These are phyloP conservation scores for Penicillium verrucosum DNA, from an alignment of 2,329 filamentous ascomycete genomes.

Conservation along the genomic window DNA sequence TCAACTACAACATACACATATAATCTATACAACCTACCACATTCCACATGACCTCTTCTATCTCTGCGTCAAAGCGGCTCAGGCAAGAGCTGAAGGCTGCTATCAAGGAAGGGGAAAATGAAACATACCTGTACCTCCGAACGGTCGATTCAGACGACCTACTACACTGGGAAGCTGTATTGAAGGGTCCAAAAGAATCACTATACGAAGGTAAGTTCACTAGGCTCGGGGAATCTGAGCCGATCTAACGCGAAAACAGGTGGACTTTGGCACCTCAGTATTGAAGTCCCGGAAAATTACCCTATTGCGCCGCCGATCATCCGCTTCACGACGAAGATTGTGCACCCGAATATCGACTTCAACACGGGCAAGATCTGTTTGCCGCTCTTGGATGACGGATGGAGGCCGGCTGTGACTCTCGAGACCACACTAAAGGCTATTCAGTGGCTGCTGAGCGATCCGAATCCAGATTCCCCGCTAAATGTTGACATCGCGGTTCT, in stretches of 20 bases:
- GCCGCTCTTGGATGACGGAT: slow-evolving; percentile 72
- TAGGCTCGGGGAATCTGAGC: not conserved
- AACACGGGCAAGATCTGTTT: slow-evolving; percentile 88
- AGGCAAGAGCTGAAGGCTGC: slow-evolving; percentile 61
- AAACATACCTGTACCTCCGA: slow-evolving; percentile 53
- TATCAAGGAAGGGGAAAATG: slow-evolving; percentile 46
- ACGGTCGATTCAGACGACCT: slow-evolving; percentile 57
- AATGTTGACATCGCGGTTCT: slow-evolving; percentile 50
- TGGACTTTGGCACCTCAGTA: slow-evolving; percentile 79
- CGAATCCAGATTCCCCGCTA: slow-evolving; percentile 46
- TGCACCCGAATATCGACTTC: slow-evolving; percentile 76
- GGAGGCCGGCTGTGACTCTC: slow-evolving; percentile 65
- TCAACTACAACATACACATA: not conserved
- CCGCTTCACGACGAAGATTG: slow-evolving; percentile 76
- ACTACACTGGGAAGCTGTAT: slow-evolving; percentile 58
- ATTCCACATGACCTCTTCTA: slow-evolving; percentile 25
- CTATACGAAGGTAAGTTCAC: slow-evolving; percentile 55
- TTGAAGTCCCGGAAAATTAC: slow-evolving; percentile 73
- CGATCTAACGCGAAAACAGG: slow-evolving; percentile 36
- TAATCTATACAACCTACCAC: slow-evolving; percentile 2
- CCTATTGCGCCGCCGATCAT: slow-evolving; percentile 75
- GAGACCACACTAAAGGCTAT: slow-evolving; percentile 46
- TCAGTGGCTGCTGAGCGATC: slow-evolving; percentile 47
- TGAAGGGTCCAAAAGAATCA: slow-evolving; percentile 57
- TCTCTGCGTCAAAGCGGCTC: slow-evolving; percentile 45